Evolutionary conservation across 2,329 filamentous ascomycete species (phyloP), one percentile per base, ranked within the genome.

Genomic region (Fusarium pseudocircinatum): DNA sequence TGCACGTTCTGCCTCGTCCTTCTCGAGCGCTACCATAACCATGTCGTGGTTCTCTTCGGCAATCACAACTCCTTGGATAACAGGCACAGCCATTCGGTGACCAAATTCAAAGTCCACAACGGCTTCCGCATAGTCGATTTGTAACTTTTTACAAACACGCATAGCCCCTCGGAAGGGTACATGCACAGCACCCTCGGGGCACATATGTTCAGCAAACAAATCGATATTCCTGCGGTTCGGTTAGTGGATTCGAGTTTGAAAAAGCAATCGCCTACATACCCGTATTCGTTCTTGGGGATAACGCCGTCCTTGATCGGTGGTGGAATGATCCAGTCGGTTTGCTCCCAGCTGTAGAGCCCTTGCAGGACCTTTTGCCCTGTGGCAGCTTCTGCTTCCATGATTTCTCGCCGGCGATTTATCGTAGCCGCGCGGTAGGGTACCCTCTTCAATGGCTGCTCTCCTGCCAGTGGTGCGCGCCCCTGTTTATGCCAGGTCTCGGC

Each of bases 401-500:
- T 93, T 81, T 98, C 96, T 54, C 95, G 90, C 77, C 95, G 93
- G 28, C 96, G 89, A 59, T 95, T 94, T 6, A 93, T 88, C 0
- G 96, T 99, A 7, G 97, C 96, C 22, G 95, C 96, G 46, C 96
- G 93, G 79, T 96, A 95, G 0, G 96, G 94, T 0, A 97, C 96
- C 46, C 89, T 88, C 81, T 99, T 99, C 67, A 98, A 83, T 0
- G 96, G 94, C 54, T 90, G 84, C 73, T 93, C 91, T 7, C 93
- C 94, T 0, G 86, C 79, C 32, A 89, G 87, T 7, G 96, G 91
- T 32, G 91, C 92, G 16, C 96, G 90, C 0, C 96, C 96, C 85
- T 98, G 96, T 80, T 98, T 98, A 80, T 98, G 96, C 96, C 96
- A 99, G 3, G 94, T 97, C 80, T 99, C 96, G 4, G 93, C 93